Percentiles rank a stretch among this genome's conserved stretches.
Conservation (phyloP, 2,329 filamentous ascomycete genomes). For the Alternaria angustiovoidea region DNA sequence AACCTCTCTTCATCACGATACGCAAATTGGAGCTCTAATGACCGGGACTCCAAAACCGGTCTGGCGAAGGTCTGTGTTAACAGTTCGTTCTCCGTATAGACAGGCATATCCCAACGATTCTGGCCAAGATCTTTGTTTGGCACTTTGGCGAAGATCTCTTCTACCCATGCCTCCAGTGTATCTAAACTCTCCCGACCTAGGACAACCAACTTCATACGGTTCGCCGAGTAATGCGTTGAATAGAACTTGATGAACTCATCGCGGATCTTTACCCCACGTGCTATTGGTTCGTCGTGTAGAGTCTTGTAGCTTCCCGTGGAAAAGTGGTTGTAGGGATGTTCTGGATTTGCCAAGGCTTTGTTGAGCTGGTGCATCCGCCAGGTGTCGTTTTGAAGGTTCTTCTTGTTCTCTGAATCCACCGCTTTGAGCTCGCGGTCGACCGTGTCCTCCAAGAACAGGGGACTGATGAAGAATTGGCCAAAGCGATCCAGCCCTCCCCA, state of each 20-base stretch:
- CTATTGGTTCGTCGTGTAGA: conserved; percentile 81
- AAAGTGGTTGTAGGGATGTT: conserved; percentile 90
- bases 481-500: conserved; percentile 89
- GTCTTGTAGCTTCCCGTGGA: conserved; percentile 89
- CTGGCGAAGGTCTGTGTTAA: conserved; percentile 82
- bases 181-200: conserved; percentile 84
- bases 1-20: conserved; percentile 84
- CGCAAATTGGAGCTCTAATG: conserved; percentile 81
- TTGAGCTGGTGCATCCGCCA: conserved; percentile 90
- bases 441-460: conserved; percentile 84
- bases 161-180: conserved; percentile 82
- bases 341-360: conserved; percentile 85
- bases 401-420: conserved; percentile 97
- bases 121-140: conserved; percentile 80
- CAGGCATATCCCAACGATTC: conserved; percentile 72
- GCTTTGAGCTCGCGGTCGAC: conserved; percentile 86
- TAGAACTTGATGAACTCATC: conserved; percentile 95
- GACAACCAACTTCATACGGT: conserved; percentile 90
- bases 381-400: conserved; percentile 89
- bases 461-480: conserved; percentile 90
- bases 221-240: conserved; percentile 87
- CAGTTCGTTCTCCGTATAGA: conserved; percentile 68
- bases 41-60: conserved; percentile 86
- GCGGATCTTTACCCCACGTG: conserved; percentile 81
- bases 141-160: conserved; percentile 81